Evolutionary conservation across 1,284 basidiomycete species (phyloP).

Genomic region (Boletus sp.): DNA sequence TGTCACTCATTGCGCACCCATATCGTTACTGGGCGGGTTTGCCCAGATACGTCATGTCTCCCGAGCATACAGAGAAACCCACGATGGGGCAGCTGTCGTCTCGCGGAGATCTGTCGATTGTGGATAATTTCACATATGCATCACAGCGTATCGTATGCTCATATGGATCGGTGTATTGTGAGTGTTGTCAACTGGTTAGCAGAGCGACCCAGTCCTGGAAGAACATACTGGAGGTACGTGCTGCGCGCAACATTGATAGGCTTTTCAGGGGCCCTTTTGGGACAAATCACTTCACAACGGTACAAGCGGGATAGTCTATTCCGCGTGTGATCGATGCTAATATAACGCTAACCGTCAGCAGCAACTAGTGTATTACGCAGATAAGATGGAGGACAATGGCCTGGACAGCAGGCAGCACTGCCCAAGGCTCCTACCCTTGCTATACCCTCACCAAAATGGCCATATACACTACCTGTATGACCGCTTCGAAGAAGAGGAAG

Average conservation of each 20-base stretch:
- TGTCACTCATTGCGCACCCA: too few species aligned
- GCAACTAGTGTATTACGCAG: background rate
- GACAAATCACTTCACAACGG: background rate
- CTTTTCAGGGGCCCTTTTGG: background rate
- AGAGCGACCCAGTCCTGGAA: background rate
- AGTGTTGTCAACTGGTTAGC: too few species aligned
- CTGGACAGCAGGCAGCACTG: background rate
- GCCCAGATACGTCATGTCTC: background rate
- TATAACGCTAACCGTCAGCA: background rate
- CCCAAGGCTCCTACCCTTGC: background rate
- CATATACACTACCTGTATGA: slow-evolving; percentile 84
- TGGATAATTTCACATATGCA: background rate
- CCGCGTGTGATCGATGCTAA: background rate
- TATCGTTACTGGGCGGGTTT: background rate
- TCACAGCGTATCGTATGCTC: background rate
- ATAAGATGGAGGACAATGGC: background rate
- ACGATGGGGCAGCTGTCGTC: background rate
- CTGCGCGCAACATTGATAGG: background rate
- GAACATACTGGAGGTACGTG: background rate
- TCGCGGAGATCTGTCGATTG: background rate
- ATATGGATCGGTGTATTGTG: background rate
- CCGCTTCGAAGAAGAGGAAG: slow-evolving; percentile 74
- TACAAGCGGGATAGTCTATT: background rate
- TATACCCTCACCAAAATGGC: slow-evolving; percentile 64
- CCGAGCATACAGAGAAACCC: background rate